Evolutionary conservation across 495 filamentous ascomycete species (phyloP).

Genomic region (Tuber microsphaerosporum): DNA sequence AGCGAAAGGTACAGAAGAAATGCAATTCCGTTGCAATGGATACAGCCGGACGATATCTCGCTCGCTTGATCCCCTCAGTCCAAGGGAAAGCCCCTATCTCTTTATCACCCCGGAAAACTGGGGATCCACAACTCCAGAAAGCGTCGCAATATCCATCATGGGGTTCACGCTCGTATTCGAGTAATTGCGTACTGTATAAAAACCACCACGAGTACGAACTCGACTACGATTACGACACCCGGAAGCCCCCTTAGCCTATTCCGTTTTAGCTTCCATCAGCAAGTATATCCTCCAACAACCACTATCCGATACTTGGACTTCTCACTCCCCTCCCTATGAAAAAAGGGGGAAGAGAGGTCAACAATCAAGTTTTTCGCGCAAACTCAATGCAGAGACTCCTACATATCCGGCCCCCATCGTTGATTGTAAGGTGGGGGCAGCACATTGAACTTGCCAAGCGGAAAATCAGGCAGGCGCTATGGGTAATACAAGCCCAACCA

Average conservation of each 20-base stretch:
- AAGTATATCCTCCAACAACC: neutral
- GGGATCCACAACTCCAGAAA: neutral
- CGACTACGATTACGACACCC: neutral
- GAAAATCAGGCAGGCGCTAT: neutral
- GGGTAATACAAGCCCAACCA: neutral
- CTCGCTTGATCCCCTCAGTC: neutral
- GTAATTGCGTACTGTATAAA: neutral
- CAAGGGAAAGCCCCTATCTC: neutral
- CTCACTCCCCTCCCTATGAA: neutral
- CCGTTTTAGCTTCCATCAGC: neutral
- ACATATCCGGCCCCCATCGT: neutral
- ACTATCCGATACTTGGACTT: neutral
- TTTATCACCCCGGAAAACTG: neutral
- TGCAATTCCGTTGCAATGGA: neutral
- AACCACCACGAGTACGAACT: neutral
- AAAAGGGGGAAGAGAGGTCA: neutral
- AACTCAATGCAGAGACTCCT: neutral
- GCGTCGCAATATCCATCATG: neutral
- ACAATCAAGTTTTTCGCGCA: neutral
- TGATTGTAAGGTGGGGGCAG: neutral
- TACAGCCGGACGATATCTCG: neutral
- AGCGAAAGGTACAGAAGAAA: neutral
- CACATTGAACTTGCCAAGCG: neutral
- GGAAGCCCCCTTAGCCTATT: neutral
- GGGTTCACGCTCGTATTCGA: neutral